Conservation (phyloP, 306 rosid genomes). For the Castanea crenata region DNA sequence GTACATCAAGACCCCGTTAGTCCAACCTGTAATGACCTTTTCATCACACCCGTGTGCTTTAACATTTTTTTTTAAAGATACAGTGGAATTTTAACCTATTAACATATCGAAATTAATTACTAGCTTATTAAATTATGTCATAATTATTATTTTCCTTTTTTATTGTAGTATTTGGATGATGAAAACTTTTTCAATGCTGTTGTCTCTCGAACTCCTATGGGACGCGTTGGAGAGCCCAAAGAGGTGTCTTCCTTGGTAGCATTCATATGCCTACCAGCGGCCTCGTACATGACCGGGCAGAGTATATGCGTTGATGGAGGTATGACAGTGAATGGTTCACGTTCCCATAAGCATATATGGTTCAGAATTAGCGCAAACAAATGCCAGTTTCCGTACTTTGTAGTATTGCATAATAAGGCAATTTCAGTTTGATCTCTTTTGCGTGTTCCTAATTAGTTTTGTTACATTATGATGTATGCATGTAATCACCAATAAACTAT, state of each 20-base stretch:
- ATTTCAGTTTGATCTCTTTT: not conserved
- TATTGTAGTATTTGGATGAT: not conserved
- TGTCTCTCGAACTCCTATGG: constrained; percentile 27
- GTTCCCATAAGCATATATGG: not conserved
- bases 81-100: too few relatives aligned
- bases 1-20: constrained; percentile 28
- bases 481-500: too few relatives aligned
- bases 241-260: constrained; percentile 20
- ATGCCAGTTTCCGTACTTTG: not conserved
- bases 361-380: not conserved
- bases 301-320: too few relatives aligned
- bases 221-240: constrained; percentile 36
- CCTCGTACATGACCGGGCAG: too few relatives aligned
- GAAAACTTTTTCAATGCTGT: constrained; percentile 3
- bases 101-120: too few relatives aligned
- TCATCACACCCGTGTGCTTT: not conserved
- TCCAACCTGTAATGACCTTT: not conserved
- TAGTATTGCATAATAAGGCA: not conserved
- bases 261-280: too few relatives aligned
- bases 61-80: too few relatives aligned
- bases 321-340: constrained; percentile 10
- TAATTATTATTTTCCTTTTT: not conserved
- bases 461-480: too few relatives aligned
- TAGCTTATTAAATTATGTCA: not conserved
- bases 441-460: too few relatives aligned